phyloP scores from a whole-genome alignment of 352 stramenopile species.

The Globisporangium okanoganense region DNA sequence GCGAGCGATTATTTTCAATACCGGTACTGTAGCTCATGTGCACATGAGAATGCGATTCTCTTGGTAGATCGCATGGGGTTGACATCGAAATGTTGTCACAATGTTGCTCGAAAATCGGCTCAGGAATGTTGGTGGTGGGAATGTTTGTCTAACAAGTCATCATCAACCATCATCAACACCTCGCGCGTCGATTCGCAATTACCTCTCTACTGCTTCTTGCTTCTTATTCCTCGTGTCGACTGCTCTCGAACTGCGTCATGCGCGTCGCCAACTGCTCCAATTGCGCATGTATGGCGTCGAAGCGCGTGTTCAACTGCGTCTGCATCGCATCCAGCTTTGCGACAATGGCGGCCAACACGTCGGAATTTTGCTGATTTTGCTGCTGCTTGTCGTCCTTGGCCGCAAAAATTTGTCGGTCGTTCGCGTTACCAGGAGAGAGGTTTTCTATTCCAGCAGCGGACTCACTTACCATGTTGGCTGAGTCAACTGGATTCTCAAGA shows the following conservation, averaged over 20 bases:
- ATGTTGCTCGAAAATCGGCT: not conserved
- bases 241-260: slow-evolving; percentile 38
- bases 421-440: not conserved
- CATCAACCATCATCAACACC: no score
- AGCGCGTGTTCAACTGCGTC: slow-evolving; percentile 43
- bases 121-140: not conserved
- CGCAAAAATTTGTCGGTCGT: not conserved
- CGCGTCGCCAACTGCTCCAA: slow-evolving; percentile 30
- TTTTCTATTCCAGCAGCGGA: not conserved
- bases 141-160: not conserved
- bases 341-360: slow-evolving; percentile 21
- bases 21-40: no score
- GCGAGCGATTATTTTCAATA: no score
- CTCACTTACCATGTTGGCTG: not conserved
- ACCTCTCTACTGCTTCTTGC: no score
- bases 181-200: no score
- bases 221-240: not conserved
- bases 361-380: slow-evolving; percentile 2
- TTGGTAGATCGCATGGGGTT: no score
- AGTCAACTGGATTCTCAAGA: not conserved
- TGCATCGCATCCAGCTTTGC: slow-evolving; percentile 36
- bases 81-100: not conserved
- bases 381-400: slow-evolving; percentile 19
- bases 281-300: slow-evolving; percentile 43
- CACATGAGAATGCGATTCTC: no score